Conservation (phyloP, 208 protist species). For the Trypanosoma platydactyli region DNA sequence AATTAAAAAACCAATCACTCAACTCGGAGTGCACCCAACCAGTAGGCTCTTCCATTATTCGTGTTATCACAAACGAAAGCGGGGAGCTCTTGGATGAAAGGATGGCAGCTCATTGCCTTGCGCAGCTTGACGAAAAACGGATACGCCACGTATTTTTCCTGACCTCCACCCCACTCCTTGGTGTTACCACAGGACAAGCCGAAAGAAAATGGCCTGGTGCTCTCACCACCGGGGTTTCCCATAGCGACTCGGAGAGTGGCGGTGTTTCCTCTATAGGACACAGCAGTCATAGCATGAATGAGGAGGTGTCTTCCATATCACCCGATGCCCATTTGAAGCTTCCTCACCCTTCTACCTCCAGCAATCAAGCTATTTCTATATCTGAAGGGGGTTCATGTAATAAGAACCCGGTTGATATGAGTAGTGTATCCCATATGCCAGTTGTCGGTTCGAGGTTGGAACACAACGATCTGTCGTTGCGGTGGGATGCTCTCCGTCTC, state of each 20-base stretch:
- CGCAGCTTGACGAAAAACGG: constrained; percentile 26
- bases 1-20: constrained; percentile 19
- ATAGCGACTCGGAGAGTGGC: constrained; percentile 19
- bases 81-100: constrained; percentile 15
- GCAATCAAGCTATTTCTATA: not conserved
- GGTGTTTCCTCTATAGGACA: constrained; percentile 9
- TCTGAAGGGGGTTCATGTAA: not conserved
- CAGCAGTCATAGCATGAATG: constrained; percentile 11
- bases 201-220: constrained; percentile 28
- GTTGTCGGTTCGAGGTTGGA: not conserved
- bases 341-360: not conserved
- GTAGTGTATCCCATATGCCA: not conserved
- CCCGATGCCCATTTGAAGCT: not conserved
- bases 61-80: constrained; percentile 24
- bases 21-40: constrained; percentile 1
- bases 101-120: constrained; percentile 30
- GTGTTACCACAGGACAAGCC: constrained; percentile 30
- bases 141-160: constrained; percentile 48
- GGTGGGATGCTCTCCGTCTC: not conserved
- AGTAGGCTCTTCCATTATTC: constrained; percentile 25
- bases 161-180: constrained; percentile 40
- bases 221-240: constrained; percentile 1
- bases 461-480: constrained; percentile 1
- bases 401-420: not conserved
- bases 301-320: not conserved